Evolutionary conservation across 345 rosid species (phyloP), one percentile per base, ranked within the genome.

Genomic region (Bretschneidera sinensis): DNA sequence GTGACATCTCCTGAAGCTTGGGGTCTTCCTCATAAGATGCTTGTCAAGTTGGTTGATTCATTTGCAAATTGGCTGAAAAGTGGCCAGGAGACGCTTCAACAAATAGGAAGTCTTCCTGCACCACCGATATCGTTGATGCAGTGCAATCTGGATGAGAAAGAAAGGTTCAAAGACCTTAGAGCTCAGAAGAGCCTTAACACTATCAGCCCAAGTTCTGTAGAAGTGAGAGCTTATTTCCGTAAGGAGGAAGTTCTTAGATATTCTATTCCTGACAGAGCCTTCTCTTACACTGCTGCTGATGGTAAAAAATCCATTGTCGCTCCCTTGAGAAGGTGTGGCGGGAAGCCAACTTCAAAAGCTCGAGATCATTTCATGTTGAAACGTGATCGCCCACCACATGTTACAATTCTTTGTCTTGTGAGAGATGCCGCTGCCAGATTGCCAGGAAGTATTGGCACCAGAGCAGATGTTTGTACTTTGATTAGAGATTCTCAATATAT

Each of bases 271-370:
- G 99, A 95, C 71, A 86, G 99, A 81, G 96, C 99, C 61, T 95
- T 95, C 81, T 79, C 76, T 51, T 95, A 91, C 75, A 95, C 96
- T 9, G 96, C 97, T 71, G 96, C 97, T 61, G 99, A 95, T 85
- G 97, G 99, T 65, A 91, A 76, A 68, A 95, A 91, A 62, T 88
- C 99, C 15, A 77, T 91, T 58, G 99, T 95, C 73, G 97, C 99
- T 61, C 99, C 99, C 28, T 72, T 95, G 78, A 88, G 97, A 81
- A 91, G 99, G 77, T 85, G 97, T 51, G 97, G 99, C n/a, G 99
- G 99, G 52, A 95, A 95, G 83, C 99, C 99, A 66, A 95, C 99
- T 70, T 91, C 99, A 50, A 95, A 95, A 78, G 96, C 99, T 52
- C 85, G 99, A 43, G 99, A 95, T 59, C 99, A 95, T 80, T 95